Evolutionary conservation across 495 filamentous ascomycete species (phyloP).

Genomic region (Friedmanniomyces endolithicus): DNA sequence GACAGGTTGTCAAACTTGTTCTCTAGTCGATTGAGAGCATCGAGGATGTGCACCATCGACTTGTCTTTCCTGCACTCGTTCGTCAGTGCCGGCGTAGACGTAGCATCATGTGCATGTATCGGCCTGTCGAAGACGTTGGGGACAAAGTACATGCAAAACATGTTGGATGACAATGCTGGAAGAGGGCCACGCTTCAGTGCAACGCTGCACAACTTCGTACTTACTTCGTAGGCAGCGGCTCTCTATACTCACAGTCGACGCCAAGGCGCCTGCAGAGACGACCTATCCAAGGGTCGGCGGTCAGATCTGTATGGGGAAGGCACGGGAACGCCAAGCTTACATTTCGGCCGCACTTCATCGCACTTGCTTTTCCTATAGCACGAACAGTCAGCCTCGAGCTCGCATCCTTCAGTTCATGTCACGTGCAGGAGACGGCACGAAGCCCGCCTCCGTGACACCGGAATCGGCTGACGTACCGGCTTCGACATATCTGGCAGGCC

Average conservation of each 20-base stretch:
- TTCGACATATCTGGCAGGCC: slow-evolving; percentile 29
- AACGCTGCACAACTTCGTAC: slow-evolving; percentile 13
- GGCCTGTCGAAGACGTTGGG: no score
- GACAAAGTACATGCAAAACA: no score
- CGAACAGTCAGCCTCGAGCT: neutral
- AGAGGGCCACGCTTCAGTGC: no score
- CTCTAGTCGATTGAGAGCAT: slow-evolving; percentile 42
- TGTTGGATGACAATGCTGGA: no score
- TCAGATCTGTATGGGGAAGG: neutral
- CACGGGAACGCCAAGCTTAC: slow-evolving; percentile 1
- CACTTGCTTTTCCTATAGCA: slow-evolving; percentile 25
- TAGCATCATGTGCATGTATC: no score
- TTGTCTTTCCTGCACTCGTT: slow-evolving; percentile 42
- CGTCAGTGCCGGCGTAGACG: no score
- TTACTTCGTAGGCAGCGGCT: slow-evolving; percentile 52
- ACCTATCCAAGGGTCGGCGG: slow-evolving; percentile 2
- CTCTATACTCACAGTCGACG: slow-evolving; percentile 47
- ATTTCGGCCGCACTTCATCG: slow-evolving; percentile 27
- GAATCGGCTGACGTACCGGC: neutral
- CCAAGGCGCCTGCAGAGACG: slow-evolving; percentile 31
- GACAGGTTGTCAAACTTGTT: slow-evolving; percentile 37
- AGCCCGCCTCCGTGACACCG: neutral
- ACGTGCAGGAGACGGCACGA: neutral
- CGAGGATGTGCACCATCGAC: slow-evolving; percentile 47
- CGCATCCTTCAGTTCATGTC: neutral